Evolutionary conservation across 208 protist genomes (phyloP), one percentile per base, ranked within the genome.

Genomic region (Naegleria gruberi): DNA sequence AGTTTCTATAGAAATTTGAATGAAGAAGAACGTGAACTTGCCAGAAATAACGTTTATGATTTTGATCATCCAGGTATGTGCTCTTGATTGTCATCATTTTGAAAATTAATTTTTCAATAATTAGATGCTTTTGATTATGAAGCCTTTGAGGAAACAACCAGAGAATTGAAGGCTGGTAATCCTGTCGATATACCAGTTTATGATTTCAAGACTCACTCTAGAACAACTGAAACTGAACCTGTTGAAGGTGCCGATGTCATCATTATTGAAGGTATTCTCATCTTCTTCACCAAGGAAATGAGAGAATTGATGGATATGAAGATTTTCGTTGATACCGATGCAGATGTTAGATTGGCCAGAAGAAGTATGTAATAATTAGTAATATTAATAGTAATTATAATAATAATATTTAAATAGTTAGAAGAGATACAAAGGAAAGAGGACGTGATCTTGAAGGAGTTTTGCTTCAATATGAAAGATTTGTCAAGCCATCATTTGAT

Each of bases 201-300:
- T 92, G 94, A 97, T 93, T 98, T 97, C 90, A 85, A 90, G 37
- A 96, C 93, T 81, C 96, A 98, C 91, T 92, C 92, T n/a, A 91
- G 92, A 73, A 89, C 89, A 34, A 81, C 91, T 5, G 73, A 92
- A 40, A 94, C 89, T 51, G 41, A 92, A 42, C 77, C 44, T n/a
- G 89, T 97, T 81, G 91, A 93, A 43, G 95, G 94, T 77, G 94
- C 93, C 12, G 93, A 96, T 74, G 92, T 98, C 1, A 95, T 98
- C 42, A 91, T 98, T 55, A 93, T 98, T 45, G 97, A 98, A 90
- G 96, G 96, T 41, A 98, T 98, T 90, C 92, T 98, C 10, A 90
- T 95, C 19, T 95, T 97, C 46, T 92, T 95, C 43, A 92, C 95
- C 77, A 89, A 89, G 30, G 89, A 91, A 44, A 55, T 98, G 15